A percentile compares a stretch with the other conserved stretches of the same genome.
These are phyloP conservation scores for Emydomyces testavorans DNA, from an alignment of 2,329 filamentous ascomycete species.

Conservation along the genomic window DNA sequence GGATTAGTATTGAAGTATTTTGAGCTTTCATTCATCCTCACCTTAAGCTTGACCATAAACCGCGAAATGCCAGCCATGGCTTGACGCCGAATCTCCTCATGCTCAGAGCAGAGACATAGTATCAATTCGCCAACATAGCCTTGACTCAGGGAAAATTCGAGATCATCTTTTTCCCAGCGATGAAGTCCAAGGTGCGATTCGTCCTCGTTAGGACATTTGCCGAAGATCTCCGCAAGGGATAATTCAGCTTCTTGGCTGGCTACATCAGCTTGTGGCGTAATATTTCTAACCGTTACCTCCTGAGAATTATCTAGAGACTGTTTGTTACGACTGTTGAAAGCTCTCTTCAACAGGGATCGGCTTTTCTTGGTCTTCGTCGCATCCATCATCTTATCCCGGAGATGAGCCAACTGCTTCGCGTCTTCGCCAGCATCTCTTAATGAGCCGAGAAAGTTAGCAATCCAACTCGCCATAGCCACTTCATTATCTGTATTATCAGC, in stretches of 20 bases:
- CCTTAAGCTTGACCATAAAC: conserved; percentile 41
- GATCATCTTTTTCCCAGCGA: conserved; percentile 62
- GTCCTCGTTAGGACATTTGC: conserved; percentile 38
- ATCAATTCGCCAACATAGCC: conserved; percentile 60
- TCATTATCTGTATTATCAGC: conserved; percentile 37
- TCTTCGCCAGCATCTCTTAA: conserved; percentile 45
- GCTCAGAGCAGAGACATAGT: conserved; percentile 61
- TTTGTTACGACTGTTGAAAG: conserved; percentile 25
- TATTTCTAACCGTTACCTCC: conserved; percentile 7
- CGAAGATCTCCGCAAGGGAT: conserved; percentile 44
- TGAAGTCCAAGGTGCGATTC: conserved; percentile 37
- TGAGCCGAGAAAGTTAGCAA: conserved; percentile 47
- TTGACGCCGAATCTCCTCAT: conserved; percentile 67
- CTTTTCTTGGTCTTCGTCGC: conserved; percentile 31
- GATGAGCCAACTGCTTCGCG: conserved; percentile 34
- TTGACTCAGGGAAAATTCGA: conserved; percentile 69
- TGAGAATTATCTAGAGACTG: conserved; percentile 12
- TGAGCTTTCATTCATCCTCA: conserved; percentile 18
- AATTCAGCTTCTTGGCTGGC: conserved; percentile 21
- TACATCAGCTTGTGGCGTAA: neutral
- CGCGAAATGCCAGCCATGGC: conserved; percentile 38
- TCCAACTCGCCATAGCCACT: conserved; percentile 44
- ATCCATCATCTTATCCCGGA: conserved; percentile 37
- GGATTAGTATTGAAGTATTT: neutral
- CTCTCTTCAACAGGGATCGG: conserved; percentile 27